Evolutionary conservation across 2,329 filamentous ascomycete species (phyloP).

Genomic region (Colletotrichum graminicola): DNA sequence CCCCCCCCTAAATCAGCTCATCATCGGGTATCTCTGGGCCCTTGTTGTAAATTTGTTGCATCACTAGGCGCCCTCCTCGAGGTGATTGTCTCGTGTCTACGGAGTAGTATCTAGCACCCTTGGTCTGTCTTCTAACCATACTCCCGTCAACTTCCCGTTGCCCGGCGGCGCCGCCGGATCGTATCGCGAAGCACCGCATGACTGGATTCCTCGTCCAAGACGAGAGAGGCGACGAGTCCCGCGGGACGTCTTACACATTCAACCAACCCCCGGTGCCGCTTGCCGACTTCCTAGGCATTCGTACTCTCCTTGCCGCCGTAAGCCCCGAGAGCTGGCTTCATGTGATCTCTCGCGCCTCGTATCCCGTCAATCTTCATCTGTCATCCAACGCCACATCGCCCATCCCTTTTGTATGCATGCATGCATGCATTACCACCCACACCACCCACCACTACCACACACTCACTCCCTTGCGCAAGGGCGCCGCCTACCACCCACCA

Average conservation of each 20-base stretch:
- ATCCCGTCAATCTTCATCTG: slow-evolving; percentile 17
- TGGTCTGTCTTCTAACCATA: background rate
- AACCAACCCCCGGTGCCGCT: background rate
- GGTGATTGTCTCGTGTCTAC: background rate
- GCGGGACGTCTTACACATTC: background rate
- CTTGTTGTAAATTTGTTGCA: slow-evolving; percentile 15
- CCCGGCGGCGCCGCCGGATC: background rate
- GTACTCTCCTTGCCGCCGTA: slow-evolving; percentile 5
- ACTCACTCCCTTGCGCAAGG: background rate
- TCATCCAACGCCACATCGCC: background rate
- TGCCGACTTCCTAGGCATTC: background rate
- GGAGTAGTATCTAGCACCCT: too few relatives aligned
- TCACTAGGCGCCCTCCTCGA: slow-evolving; percentile 24
- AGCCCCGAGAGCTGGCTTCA: slow-evolving; percentile 9
- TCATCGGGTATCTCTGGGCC: slow-evolving; percentile 23
- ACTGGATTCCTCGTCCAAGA: background rate
- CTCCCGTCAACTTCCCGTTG: background rate
- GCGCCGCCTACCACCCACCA: background rate
- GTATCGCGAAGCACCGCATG: slow-evolving; percentile 3
- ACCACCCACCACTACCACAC: slow-evolving; percentile 2
- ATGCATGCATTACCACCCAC: slow-evolving; percentile 33
- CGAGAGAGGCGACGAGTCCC: background rate
- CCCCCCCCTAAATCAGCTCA: slow-evolving; percentile 13
- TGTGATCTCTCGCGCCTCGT: slow-evolving; percentile 37
- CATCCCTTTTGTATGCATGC: slow-evolving; percentile 31